Percentiles rank a stretch among this genome's conserved stretches.
These are phyloP conservation scores for Ceratocystis papillata DNA, from an alignment of 2,329 filamentous ascomycete species.

Conservation along the genomic window DNA sequence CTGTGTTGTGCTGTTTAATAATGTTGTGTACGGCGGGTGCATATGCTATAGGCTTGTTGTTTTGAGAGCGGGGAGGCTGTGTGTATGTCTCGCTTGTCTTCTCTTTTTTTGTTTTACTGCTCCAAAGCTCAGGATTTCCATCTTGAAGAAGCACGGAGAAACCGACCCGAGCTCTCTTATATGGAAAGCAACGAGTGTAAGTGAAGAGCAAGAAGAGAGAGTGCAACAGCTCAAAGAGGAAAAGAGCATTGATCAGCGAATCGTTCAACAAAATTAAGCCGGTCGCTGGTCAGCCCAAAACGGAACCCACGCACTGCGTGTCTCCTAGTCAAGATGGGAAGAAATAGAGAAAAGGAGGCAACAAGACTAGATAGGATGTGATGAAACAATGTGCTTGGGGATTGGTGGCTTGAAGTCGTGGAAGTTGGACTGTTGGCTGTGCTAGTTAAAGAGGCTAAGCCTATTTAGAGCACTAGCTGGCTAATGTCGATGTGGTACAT, in stretches of 20 bases:
- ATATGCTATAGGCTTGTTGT: not conserved
- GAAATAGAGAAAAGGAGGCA: not conserved
- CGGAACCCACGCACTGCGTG: not conserved
- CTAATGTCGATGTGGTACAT: not conserved
- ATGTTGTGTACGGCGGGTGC: not conserved
- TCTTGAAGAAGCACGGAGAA: not conserved
- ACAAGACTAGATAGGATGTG: not conserved
- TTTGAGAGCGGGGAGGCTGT: not conserved
- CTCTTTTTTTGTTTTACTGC: not conserved
- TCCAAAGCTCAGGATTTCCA: not conserved
- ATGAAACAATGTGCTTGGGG: not conserved
- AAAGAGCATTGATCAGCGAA: too few relatives aligned
- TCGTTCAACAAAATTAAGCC: too few relatives aligned
- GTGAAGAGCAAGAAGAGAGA: not conserved
- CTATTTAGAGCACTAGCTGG: not conserved
- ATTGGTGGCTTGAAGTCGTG: not conserved
- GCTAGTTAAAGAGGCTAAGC: constrained; percentile 1
- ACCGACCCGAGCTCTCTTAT: not conserved
- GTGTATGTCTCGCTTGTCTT: not conserved
- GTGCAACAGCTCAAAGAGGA: not conserved
- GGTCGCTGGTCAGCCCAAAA: too few relatives aligned
- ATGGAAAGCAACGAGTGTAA: not conserved
- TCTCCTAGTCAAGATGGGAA: not conserved
- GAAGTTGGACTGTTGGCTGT: not conserved
- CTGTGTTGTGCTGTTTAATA: not conserved